Evolutionary conservation across 2,329 filamentous ascomycete genomes (phyloP), one percentile per base, ranked within the genome.

Genomic region (Pseudocercospora eumusae): DNA sequence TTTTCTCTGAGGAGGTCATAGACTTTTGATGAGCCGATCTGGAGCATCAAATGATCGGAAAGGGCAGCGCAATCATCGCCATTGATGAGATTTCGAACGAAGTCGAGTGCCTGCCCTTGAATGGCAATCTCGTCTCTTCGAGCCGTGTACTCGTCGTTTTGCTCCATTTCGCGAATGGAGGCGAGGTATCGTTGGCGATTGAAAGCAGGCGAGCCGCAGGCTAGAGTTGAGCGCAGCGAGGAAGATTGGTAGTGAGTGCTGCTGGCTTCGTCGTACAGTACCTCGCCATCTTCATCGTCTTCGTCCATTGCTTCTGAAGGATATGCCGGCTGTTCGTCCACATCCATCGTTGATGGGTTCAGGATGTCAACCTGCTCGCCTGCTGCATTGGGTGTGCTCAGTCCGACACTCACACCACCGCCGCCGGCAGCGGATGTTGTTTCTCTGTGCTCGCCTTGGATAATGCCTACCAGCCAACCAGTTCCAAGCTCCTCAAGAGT

Each of bases 71-170:
- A 82, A 68, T 75, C 85, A 68, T 75, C 80, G 63, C 88, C 86
- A 61, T 88, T 89, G 67, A 97, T 90, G 31, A 98, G 81, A 75
- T 99, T 99, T 59, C 93, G 86, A 65, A 99, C 86, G 69, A 98
- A 89, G 69, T 96, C 89, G 18, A 98, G 84, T 0, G 89, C 91
- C 76, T 98, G 93, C 73, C 96, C 92, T 76, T 98, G 93, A 27
- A 97, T 90, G 1, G 88, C 88, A 40, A 93, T 82, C 67, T 96
- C 91, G 67, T 96, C 90, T 67, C 87, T 88, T 85, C 18, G 88
- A 86, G 71, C 88, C 88, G 28, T 87, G 83, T 23, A 83, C 81
- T 21, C 87, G 84, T 63, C 59, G 64, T 90, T 88, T 50, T 88
- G 78, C 71, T 95, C 91, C 13, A 70, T 66, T 28, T 73, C 69